phyloP scores from a whole-genome alignment of 2,329 filamentous ascomycete species.

The Colletotrichum melonis region DNA sequence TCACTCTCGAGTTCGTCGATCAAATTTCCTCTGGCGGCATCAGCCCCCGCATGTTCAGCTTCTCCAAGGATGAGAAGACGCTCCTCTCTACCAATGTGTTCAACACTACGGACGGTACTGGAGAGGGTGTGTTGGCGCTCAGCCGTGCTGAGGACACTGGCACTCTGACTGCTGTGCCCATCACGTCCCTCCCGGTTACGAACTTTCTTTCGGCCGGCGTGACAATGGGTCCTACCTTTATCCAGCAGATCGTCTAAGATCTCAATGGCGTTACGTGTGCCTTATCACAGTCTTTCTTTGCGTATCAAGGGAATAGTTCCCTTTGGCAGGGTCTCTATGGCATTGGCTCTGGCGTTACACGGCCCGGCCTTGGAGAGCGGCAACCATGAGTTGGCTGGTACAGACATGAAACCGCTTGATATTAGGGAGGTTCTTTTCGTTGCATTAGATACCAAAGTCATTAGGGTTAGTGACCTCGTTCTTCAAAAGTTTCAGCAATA shows the following conservation, averaged over 20 bases:
- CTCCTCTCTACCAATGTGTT: conserved; percentile 57
- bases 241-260: conserved; percentile 43
- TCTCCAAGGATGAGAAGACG: conserved; percentile 46
- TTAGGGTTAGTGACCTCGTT: conserved; percentile 10
- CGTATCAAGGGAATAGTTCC: not conserved
- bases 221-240: conserved; percentile 23
- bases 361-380: conserved; percentile 22
- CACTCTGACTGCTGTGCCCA: conserved; percentile 42
- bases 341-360: conserved; percentile 11
- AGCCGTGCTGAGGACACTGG: conserved; percentile 39
- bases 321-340: not conserved
- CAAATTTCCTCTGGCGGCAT: conserved; percentile 48
- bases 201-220: not conserved
- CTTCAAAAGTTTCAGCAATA: not conserved
- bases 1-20: conserved; percentile 48
- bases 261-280: not conserved
- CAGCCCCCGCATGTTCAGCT: conserved; percentile 60
- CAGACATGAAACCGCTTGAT: conserved; percentile 29
- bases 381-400: conserved; percentile 28
- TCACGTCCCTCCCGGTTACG: conserved; percentile 40
- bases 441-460: conserved; percentile 27
- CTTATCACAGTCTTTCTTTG: not conserved
- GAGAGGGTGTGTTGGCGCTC: conserved; percentile 48
- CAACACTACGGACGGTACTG: conserved; percentile 48
- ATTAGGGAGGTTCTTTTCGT: conserved; percentile 18